Percentiles rank a stretch among this genome's conserved stretches.
phyloP scores from a whole-genome alignment of 352 stramenopile genomes.

The Phytophthora quininea region DNA sequence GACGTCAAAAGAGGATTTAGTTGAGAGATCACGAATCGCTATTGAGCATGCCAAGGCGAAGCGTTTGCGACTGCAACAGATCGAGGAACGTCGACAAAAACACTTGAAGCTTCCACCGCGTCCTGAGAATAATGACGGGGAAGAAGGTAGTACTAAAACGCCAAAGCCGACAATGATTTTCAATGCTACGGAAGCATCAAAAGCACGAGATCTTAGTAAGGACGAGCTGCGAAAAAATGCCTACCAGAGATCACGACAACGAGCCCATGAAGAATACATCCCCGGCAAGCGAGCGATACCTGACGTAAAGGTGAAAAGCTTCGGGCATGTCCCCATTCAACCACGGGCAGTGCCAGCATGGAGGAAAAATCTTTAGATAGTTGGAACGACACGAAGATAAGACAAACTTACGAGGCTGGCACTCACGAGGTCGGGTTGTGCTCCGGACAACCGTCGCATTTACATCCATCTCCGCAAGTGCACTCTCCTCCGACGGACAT shows the following conservation, averaged over 20 bases:
- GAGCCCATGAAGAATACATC: conserved; percentile 64
- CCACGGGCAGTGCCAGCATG: conserved; percentile 63
- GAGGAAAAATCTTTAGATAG: conserved; percentile 55
- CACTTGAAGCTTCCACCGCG: conserved; percentile 49
- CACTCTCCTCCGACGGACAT: conserved; percentile 84
- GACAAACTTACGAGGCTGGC: not conserved
- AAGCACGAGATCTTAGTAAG: conserved; percentile 55
- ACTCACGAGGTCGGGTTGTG: conserved; percentile 65
- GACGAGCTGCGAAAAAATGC: conserved; percentile 48
- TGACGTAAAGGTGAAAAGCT: conserved; percentile 73
- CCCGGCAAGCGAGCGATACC: conserved; percentile 47
- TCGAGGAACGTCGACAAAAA: conserved; percentile 45
- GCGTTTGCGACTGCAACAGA: conserved; percentile 46
- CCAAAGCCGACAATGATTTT: conserved; percentile 28
- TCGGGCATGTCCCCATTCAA: conserved; percentile 70
- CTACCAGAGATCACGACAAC: conserved; percentile 42
- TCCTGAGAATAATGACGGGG: conserved; percentile 30
- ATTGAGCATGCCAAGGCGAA: conserved; percentile 68
- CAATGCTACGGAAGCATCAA: conserved; percentile 59
- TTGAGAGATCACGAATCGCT: conserved; percentile 53
- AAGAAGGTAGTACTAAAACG: conserved; percentile 11
- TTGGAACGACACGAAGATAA: conserved; percentile 11
- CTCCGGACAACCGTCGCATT: conserved; percentile 75
- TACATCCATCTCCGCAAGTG: conserved; percentile 79
- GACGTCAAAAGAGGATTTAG: conserved; percentile 52